phyloP scores from a whole-genome alignment of 75 land plant genomes.

The Gnetum montanum region DNA sequence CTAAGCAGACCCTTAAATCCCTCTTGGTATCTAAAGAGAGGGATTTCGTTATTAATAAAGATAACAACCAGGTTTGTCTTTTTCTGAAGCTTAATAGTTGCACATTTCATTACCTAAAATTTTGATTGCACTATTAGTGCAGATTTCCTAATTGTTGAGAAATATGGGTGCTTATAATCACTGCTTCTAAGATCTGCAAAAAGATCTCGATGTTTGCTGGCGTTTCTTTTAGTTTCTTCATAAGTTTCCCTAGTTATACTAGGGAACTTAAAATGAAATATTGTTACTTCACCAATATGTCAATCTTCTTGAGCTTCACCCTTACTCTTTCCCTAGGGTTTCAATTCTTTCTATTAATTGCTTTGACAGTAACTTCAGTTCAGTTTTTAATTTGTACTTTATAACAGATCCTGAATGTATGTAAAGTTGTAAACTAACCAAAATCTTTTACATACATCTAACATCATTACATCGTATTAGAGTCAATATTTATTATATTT shows the following conservation, averaged over 20 bases:
- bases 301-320: no score
- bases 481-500: not conserved
- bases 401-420: conserved; percentile 7
- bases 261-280: no score
- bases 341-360: no score
- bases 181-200: no score
- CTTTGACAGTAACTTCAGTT: no score
- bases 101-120: not conserved
- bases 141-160: not conserved
- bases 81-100: not conserved
- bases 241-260: no score
- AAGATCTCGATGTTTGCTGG: no score
- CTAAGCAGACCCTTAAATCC: conserved; percentile 49
- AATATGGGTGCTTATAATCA: no score
- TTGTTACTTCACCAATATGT: no score
- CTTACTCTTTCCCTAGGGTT: no score
- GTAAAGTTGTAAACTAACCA: not conserved
- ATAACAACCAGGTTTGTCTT: conserved; percentile 12
- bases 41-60: conserved; percentile 32
- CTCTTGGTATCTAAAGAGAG: conserved; percentile 25
- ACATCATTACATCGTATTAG: not conserved
- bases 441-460: not conserved
- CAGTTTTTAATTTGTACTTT: conserved; percentile 1
- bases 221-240: no score
- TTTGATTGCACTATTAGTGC: not conserved